Percentiles rank a stretch among this genome's conserved stretches.
Evolutionary conservation across 805 yeast genomes (phyloP).

Genomic region (Candida ficus): DNA sequence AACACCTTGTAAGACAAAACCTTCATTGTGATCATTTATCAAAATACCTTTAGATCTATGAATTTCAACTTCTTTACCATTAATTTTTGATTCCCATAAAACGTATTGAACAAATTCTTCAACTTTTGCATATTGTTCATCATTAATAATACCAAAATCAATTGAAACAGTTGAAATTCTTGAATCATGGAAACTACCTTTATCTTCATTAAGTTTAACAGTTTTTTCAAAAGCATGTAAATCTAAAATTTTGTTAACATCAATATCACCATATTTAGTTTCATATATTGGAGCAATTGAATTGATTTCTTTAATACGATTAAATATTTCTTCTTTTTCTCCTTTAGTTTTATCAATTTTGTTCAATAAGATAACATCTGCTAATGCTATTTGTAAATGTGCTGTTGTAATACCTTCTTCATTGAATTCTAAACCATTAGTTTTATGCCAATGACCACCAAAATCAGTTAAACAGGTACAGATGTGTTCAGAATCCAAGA

Average conservation of each 20-base stretch:
- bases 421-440: slow-evolving; percentile 32
- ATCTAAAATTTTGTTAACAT: slow-evolving; percentile 62
- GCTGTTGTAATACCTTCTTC: slow-evolving; percentile 68
- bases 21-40: slow-evolving; percentile 31
- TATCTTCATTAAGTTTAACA: slow-evolving; percentile 22
- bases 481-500: slow-evolving; percentile 71
- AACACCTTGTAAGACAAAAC: slow-evolving; percentile 69
- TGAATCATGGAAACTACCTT: slow-evolving; percentile 41
- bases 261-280: slow-evolving; percentile 72
- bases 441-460: slow-evolving; percentile 67
- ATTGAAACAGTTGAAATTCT: slow-evolving; percentile 50
- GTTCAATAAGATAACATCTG: slow-evolving; percentile 77
- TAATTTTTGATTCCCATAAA: slow-evolving; percentile 64
- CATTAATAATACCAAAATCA: slow-evolving; percentile 33
- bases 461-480: slow-evolving; percentile 59
- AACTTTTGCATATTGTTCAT: slow-evolving; percentile 37
- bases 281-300: slow-evolving; percentile 58
- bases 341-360: slow-evolving; percentile 56
- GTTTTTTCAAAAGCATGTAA: slow-evolving; percentile 67
- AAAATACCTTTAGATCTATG: slow-evolving; percentile 81
- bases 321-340: slow-evolving; percentile 28
- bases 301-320: slow-evolving; percentile 53
- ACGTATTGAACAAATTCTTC: slow-evolving; percentile 64
- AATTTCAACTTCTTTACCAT: slow-evolving; percentile 50
- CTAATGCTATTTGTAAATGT: slow-evolving; percentile 82